Evolutionary conservation across 805 yeast genomes (phyloP), one percentile per base, ranked within the genome.

Genomic region (Nakazawaea ishiwadae): DNA sequence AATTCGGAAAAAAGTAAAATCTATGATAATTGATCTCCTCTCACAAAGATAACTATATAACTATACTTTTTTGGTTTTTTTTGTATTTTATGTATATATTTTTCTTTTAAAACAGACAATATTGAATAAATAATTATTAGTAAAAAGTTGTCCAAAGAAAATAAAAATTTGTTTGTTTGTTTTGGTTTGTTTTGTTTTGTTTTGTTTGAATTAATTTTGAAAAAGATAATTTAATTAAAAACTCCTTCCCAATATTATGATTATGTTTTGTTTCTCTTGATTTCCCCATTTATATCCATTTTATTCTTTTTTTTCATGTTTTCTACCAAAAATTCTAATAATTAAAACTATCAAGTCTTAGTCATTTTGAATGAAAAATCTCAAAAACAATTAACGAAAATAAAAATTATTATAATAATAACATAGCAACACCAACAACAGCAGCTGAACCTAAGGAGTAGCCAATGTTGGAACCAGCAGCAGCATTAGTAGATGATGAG

Each of bases 401-500:
- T n/a, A n/a, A n/a, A n/a, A n/a, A n/a, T n/a, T n/a, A 21, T 31
- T 31, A 41, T 29, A 36, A 37, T 28, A 42, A 31, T 18, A 35
- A 17, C 36, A 42, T 28, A 21, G 35, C 39, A 18, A 28, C 45
- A 37, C 35, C 42, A 19, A 35, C 36, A 16, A 29, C 27, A 20
- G 37, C 40, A 19, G 45, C 45, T 12, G 45, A 32, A 28, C 45
- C 45, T 11, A 37, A 20, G 3, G 45, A 27, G 38, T 27, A 40
- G 35, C 53, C 54, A 10, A 49, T 21, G 28, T 48, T 43, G 24
- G 43, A 37, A 27, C 53, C 54, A 28, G 41, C 59, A 37, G 52
- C 60, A 47, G 46, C 56, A 46, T 46, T 47, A 31, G 50, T 47
- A 35, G 53, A 19, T 32, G 50, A 48, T 35, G 53, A 15, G 18